These are phyloP conservation scores for Parachlorella kessleri DNA, from an alignment of 139 green algal species.

Conservation along the genomic window DNA sequence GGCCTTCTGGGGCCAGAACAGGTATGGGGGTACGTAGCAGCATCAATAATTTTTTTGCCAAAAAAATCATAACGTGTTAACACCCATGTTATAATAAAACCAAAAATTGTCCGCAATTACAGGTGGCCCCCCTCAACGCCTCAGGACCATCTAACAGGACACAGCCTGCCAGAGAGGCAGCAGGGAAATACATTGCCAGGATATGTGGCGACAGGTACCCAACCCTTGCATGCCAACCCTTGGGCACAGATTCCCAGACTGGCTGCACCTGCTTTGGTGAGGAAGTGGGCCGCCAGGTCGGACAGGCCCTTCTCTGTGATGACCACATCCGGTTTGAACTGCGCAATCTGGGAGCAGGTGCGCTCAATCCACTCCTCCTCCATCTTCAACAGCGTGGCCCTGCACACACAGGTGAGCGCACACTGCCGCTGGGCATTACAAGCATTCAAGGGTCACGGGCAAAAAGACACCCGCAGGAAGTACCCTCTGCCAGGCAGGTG, in stretches of 20 bases:
- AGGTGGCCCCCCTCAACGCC: no score
- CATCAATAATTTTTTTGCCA: slow-evolving; percentile 67
- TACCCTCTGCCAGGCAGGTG: no score
- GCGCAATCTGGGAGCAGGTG: slow-evolving; percentile 82
- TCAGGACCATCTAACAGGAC: no score
- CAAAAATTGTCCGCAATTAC: slow-evolving; percentile 74
- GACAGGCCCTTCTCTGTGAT: slow-evolving; percentile 97
- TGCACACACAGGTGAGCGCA: no score
- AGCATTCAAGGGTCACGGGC: background rate
- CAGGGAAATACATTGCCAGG: no score
- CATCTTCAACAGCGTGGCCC: slow-evolving; percentile 89
- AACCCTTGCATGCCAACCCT: no score
- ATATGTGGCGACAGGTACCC: no score
- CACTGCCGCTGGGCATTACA: background rate
- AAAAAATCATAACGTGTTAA: slow-evolving; percentile 70
- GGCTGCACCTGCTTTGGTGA: slow-evolving; percentile 67
- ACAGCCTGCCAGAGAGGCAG: no score
- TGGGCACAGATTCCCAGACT: no score
- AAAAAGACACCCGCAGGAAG: no score
- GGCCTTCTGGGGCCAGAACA: no score
- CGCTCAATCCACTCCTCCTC: slow-evolving; percentile 94
- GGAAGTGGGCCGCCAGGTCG: slow-evolving; percentile 94
- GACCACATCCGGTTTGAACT: slow-evolving; percentile 97
- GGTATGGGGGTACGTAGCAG: no score
- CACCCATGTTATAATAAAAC: slow-evolving; percentile 76